Evolutionary conservation across 2,329 filamentous ascomycete genomes (phyloP).

Genomic region (Colletotrichum orbiculare): DNA sequence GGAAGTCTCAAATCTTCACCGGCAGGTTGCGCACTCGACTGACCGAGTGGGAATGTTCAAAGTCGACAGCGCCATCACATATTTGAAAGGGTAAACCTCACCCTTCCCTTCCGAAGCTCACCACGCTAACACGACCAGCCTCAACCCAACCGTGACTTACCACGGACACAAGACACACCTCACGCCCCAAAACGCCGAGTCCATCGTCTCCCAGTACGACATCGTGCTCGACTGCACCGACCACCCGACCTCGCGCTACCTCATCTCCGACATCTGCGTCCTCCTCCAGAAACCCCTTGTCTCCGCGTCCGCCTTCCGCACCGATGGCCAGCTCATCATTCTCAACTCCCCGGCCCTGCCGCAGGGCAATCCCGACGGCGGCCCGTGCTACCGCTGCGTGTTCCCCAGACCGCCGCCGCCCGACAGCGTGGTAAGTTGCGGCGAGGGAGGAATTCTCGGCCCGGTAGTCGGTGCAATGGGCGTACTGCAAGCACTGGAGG

Average conservation of each 20-base stretch:
- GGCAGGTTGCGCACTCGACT: constrained; percentile 85
- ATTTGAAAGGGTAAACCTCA: constrained; percentile 60
- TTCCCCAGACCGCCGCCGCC: constrained; percentile 90
- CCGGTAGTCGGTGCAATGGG: constrained; percentile 96
- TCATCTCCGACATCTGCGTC: constrained; percentile 91
- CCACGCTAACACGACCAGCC: constrained; percentile 51
- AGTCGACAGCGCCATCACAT: constrained; percentile 78
- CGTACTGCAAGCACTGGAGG: constrained; percentile 88
- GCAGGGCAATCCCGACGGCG: constrained; percentile 67
- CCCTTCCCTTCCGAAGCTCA: background rate
- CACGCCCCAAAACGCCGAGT: constrained; percentile 73
- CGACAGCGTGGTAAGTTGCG: constrained; percentile 84
- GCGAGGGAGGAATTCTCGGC: constrained; percentile 91
- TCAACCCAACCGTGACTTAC: constrained; percentile 80
- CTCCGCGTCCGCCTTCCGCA: constrained; percentile 88
- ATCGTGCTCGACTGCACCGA: constrained; percentile 95
- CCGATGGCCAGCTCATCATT: constrained; percentile 89
- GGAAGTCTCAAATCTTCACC: constrained; percentile 90
- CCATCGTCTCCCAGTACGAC: constrained; percentile 78
- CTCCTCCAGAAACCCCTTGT: constrained; percentile 82
- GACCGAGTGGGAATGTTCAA: constrained; percentile 79
- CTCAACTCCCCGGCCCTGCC: constrained; percentile 82
- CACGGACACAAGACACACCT: constrained; percentile 72
- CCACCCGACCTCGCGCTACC: constrained; percentile 88
- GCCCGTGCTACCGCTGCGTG: constrained; percentile 93